Percentiles rank a stretch among this genome's conserved stretches.
Conservation (phyloP, 441 rosid species). For the Geranium incanum region DNA sequence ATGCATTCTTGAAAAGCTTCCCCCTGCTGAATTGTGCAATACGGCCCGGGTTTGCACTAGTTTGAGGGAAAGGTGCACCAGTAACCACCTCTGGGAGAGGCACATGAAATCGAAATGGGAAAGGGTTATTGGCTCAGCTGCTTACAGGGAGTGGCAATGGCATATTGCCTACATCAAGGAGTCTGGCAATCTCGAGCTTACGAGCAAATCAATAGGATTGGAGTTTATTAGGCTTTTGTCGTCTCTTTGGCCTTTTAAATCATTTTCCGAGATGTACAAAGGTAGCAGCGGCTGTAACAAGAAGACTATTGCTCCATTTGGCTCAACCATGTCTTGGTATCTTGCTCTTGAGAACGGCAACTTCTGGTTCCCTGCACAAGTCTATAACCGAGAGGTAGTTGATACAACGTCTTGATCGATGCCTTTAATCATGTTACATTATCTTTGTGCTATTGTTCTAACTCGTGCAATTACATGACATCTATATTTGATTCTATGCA, state of each 20-base stretch:
- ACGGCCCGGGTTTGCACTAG: constrained; percentile 77
- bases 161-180: constrained; percentile 38
- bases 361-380: constrained; percentile 91
- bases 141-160: constrained; percentile 64
- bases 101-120: constrained; percentile 83
- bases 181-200: constrained; percentile 26
- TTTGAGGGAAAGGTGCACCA: constrained; percentile 57
- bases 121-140: constrained; percentile 61
- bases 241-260: constrained; percentile 43
- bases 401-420: background rate
- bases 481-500: constrained; percentile 25
- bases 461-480: background rate
- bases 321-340: constrained; percentile 79
- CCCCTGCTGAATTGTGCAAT: constrained; percentile 60
- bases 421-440: background rate
- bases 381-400: constrained; percentile 81
- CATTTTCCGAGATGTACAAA: constrained; percentile 30
- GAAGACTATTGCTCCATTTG: constrained; percentile 37
- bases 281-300: constrained; percentile 11
- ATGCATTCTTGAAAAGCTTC: constrained; percentile 69
- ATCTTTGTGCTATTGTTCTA: background rate
- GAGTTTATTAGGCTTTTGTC: constrained; percentile 26
- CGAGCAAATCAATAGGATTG: constrained; percentile 30
- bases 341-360: constrained; percentile 78
- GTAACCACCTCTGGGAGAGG: constrained; percentile 75